These are phyloP conservation scores for Asterella californica DNA, from an alignment of 225 moss, liverwort and hornwort genomes.

Conservation along the genomic window DNA sequence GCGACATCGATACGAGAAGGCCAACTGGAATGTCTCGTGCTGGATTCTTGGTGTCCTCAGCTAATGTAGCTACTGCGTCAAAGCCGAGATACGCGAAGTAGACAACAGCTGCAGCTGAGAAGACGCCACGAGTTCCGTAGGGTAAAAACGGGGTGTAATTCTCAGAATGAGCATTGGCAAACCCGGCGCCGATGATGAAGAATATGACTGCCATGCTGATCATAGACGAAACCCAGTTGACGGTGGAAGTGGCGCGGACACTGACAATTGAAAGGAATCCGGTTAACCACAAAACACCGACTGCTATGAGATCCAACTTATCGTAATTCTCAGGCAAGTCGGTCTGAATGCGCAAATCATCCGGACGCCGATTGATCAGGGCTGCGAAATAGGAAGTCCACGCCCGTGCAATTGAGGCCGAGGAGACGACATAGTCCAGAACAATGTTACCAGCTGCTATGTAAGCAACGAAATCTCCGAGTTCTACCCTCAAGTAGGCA, in stretches of 20 bases:
- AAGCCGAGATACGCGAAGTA: constrained; percentile 79
- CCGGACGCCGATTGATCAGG: constrained; percentile 37
- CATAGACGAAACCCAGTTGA: constrained; percentile 54
- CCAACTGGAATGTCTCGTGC: constrained; percentile 64
- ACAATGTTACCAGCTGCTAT: constrained; percentile 45
- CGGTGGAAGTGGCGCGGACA: constrained; percentile 50
- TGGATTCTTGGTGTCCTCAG: constrained; percentile 72
- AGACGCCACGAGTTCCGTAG: constrained; percentile 49
- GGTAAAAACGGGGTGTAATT: constrained; percentile 51
- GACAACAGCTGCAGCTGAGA: constrained; percentile 66
- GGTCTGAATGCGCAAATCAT: constrained; percentile 38
- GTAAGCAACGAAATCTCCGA: constrained; percentile 48
- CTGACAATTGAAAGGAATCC: constrained; percentile 50
- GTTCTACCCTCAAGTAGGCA: constrained; percentile 50
- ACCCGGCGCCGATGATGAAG: constrained; percentile 58
- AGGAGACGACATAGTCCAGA: constrained; percentile 35
- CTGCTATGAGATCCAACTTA: constrained; percentile 31
- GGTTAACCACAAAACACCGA: constrained; percentile 22
- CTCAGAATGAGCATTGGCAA: constrained; percentile 32
- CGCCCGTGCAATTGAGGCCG: constrained; percentile 36
- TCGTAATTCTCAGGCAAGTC: constrained; percentile 15
- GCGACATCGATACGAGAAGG: constrained; percentile 59
- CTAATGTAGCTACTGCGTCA: constrained; percentile 67
- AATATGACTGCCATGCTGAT: constrained; percentile 50
- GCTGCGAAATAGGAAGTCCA: constrained; percentile 58